phyloP scores from a whole-genome alignment of 2,329 filamentous ascomycete species.

The Aspergillus novofumigatus region DNA sequence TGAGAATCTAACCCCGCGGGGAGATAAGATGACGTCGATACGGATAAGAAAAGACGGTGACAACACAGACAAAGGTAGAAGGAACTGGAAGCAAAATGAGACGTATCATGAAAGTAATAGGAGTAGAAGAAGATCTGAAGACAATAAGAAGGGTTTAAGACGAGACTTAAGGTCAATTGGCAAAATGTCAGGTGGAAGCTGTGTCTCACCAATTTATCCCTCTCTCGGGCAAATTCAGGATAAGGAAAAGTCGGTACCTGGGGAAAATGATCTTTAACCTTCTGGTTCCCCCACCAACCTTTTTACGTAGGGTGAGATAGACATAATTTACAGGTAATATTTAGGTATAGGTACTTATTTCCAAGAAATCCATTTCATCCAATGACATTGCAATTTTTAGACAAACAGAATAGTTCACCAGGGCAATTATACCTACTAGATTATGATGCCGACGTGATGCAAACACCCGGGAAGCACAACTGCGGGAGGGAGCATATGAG shows the following conservation, averaged over 20 bases:
- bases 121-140: background rate
- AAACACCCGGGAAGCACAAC: background rate
- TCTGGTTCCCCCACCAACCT: background rate
- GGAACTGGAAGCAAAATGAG: background rate
- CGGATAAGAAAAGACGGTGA: background rate
- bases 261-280: background rate
- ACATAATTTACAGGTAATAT: background rate
- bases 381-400: background rate
- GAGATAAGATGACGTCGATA: constrained; percentile 3
- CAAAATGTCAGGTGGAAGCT: background rate
- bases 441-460: constrained; percentile 3
- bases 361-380: background rate
- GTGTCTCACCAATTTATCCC: background rate
- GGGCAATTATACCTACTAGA: background rate
- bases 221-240: background rate
- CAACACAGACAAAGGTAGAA: background rate
- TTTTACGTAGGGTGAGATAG: background rate
- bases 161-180: background rate
- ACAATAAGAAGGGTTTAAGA: background rate
- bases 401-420: background rate
- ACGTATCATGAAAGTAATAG: background rate
- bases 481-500: background rate
- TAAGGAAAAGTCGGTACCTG: background rate
- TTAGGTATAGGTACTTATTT: background rate
- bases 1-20: background rate